Evolutionary conservation across 345 rosid species (phyloP).

Genomic region (Gossypium bickii): DNA sequence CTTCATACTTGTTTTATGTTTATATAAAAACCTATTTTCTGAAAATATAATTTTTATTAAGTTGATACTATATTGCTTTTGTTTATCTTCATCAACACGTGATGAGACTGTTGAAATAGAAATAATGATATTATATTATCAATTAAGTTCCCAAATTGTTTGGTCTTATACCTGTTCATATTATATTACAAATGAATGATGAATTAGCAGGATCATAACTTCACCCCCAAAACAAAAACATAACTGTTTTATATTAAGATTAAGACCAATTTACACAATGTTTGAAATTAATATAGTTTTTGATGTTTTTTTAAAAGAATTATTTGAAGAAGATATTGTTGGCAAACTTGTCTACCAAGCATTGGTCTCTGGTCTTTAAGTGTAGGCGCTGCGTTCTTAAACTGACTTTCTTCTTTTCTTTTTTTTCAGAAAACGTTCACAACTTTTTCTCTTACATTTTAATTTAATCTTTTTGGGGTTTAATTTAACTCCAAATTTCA

Average conservation of each 20-base stretch:
- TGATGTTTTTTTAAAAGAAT: background rate
- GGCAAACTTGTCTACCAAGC: slow-evolving; percentile 15
- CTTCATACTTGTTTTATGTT: too few relatives aligned
- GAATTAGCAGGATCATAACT: too few relatives aligned
- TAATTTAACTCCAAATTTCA: background rate
- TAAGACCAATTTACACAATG: background rate
- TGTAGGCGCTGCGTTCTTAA: slow-evolving; percentile 21
- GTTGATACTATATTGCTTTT: too few relatives aligned
- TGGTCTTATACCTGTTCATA: too few relatives aligned
- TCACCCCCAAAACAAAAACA: too few relatives aligned
- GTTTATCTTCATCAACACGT: too few relatives aligned
- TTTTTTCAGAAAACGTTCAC: background rate
- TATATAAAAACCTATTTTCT: too few relatives aligned
- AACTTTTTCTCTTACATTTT: background rate
- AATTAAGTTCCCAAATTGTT: too few relatives aligned
- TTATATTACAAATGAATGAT: too few relatives aligned
- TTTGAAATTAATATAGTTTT: background rate
- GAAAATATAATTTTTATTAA: too few relatives aligned
- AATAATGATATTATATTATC: too few relatives aligned
- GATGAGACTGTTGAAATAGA: too few relatives aligned
- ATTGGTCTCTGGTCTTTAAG: slow-evolving; percentile 9
- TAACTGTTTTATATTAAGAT: background rate
- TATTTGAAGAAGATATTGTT: background rate
- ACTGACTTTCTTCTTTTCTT: background rate
- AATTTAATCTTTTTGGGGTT: background rate